Base-by-base conservation (phyloP, 2,329 filamentous ascomycete genomes). In the Pestalotiopsis sp. region DNA sequence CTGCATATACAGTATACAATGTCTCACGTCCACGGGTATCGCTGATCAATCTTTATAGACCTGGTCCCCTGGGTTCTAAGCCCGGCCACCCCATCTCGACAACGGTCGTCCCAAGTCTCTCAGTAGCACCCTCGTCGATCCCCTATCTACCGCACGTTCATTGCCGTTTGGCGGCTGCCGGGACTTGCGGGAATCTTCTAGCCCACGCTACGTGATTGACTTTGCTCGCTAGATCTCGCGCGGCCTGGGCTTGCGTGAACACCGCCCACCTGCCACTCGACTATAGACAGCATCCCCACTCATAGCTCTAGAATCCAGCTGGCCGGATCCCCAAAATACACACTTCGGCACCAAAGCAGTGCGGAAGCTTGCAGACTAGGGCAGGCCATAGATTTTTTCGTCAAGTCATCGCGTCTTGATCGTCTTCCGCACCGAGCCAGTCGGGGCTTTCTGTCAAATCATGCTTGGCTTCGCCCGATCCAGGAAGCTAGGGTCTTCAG, bases 381-480 rank as follows among this genome's bases (percentile, higher is more conserved):
- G 57, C 57, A 59, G 23, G 57, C 25, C 23, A 17, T 5, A 36
- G 57, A n/a, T 62, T 62, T 78, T 79, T 17, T 64, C 62, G n/a
- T 36, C 31, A 36, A 36, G 25, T 38, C 45, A 39, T 20, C 23
- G 64, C 64, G 31, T 58, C 17, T 57, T 12, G 23, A 36, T 56
- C n/a, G 31, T 36, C 41, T 45, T 4, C 36, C 61, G 38, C 4
- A 45, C 56, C 67, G 38, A 38, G 39, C 52, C 68, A 64, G 59
- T 36, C 41, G 64, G 45, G 61, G 69, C 23, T 56, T 57, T 20
- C 58, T 41, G 56, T 36, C 57, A 61, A 36, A 75, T 70, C 71
- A 78, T 78, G 76, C 73, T 74, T 69, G 73, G 75, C 36, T 71
- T 75, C 71, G 75, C 66, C 66, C 75, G 71, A 38, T 71, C 76